Conservation (phyloP, 176 grass and related monocot species). For the Avena atlantica region DNA sequence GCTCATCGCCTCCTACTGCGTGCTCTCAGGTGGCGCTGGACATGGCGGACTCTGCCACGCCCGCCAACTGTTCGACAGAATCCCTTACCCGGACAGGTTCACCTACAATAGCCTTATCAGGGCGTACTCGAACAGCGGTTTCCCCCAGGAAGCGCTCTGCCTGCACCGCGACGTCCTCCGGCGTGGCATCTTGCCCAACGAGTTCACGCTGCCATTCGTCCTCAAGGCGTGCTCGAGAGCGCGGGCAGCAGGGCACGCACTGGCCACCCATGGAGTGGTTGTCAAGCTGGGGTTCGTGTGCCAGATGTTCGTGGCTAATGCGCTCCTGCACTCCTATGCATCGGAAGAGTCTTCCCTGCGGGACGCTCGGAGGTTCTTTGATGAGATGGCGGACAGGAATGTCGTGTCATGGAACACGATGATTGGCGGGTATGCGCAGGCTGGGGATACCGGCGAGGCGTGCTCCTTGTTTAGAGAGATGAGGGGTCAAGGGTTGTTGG, state of each 20-base stretch:
- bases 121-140: conserved; percentile 14
- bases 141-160: conserved; percentile 22
- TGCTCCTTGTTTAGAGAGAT: conserved; percentile 32
- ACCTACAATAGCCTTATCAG: conserved; percentile 36
- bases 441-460: conserved; percentile 5
- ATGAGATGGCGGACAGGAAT: conserved; percentile 43
- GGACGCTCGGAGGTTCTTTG: conserved; percentile 37
- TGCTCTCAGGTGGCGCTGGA: background rate
- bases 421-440: conserved; percentile 41
- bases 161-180: conserved; percentile 28
- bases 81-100: conserved; percentile 39
- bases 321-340: conserved; percentile 34
- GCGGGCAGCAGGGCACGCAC: background rate
- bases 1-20: conserved; percentile 42
- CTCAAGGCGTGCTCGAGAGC: conserved; percentile 45
- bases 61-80: conserved; percentile 35
- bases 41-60: background rate
- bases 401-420: conserved; percentile 50
- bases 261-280: background rate
- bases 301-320: conserved; percentile 46
- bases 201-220: conserved; percentile 51
- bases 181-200: conserved; percentile 28
- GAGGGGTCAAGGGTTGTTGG: conserved; percentile 3
- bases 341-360: background rate
- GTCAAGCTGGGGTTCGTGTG: conserved; percentile 36